Percentiles rank a stretch among this genome's conserved stretches.
These are phyloP conservation scores for Cystobasidium ongulense DNA, from an alignment of 768 basidiomycete species.

Conservation along the genomic window DNA sequence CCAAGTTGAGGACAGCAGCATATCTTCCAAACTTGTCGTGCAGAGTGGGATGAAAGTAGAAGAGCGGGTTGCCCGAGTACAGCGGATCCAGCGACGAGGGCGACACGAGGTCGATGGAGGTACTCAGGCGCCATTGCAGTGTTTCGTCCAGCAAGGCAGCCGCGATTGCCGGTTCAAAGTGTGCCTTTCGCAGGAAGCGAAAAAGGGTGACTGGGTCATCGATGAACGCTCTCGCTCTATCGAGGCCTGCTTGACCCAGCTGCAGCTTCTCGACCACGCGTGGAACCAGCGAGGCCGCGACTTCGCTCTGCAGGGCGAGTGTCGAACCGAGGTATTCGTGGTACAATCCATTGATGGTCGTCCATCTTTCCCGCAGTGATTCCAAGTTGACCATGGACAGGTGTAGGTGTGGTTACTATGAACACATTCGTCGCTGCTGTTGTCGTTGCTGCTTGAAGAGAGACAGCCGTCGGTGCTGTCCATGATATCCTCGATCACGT, in stretches of 20 bases:
- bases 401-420: neutral
- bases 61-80: conserved; percentile 34
- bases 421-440: neutral
- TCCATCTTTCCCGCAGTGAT: conserved; percentile 33
- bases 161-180: conserved; percentile 29
- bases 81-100: conserved; percentile 23
- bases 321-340: conserved; percentile 30
- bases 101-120: conserved; percentile 26
- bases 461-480: neutral
- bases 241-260: neutral
- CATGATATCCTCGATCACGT: neutral
- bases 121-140: conserved; percentile 35
- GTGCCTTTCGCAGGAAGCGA: conserved; percentile 39
- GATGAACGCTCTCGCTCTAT: neutral
- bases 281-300: neutral
- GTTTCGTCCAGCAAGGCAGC: conserved; percentile 36
- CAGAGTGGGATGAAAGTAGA: conserved; percentile 40
- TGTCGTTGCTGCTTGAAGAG: neutral
- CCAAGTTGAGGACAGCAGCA: conserved; percentile 37
- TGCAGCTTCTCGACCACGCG: neutral
- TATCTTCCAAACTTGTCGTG: conserved; percentile 38
- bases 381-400: conserved; percentile 31
- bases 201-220: conserved; percentile 36
- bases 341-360: conserved; percentile 33
- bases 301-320: conserved; percentile 21